phyloP scores from a whole-genome alignment of 2,329 filamentous ascomycete genomes.

The Calonectria pseudoreteaudii region DNA sequence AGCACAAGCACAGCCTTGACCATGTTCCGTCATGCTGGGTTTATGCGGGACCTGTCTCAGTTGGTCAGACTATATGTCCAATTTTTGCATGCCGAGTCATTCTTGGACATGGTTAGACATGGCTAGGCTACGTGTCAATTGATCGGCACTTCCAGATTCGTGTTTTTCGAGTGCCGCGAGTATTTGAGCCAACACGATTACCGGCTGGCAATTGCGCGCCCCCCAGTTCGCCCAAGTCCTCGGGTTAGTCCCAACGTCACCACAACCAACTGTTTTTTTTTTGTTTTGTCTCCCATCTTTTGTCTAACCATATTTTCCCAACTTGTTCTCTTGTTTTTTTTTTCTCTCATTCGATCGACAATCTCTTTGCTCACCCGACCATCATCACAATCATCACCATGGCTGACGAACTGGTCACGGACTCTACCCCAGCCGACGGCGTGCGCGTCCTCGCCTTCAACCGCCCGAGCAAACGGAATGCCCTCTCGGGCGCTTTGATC shows the following conservation, averaged over 20 bases:
- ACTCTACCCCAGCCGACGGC: constrained; percentile 45
- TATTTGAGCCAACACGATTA: constrained; percentile 21
- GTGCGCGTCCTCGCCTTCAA: constrained; percentile 64
- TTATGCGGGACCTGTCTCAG: constrained; percentile 35
- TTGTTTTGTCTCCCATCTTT: not conserved
- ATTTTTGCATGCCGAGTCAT: constrained; percentile 10
- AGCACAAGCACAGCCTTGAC: constrained; percentile 12
- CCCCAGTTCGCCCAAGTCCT: not conserved
- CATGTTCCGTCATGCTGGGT: constrained; percentile 7
- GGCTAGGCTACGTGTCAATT: constrained; percentile 16
- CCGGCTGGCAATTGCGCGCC: not conserved
- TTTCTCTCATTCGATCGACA: not conserved
- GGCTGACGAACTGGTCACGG: constrained; percentile 37
- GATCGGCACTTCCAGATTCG: not conserved
- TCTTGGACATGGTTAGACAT: constrained; percentile 15
- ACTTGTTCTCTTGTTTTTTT: not conserved
- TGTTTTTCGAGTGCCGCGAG: not conserved
- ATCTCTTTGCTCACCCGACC: not conserved
- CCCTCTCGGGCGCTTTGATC: constrained; percentile 65
- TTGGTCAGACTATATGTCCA: constrained; percentile 22
- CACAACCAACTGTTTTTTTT: not conserved
- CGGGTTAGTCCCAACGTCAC: not conserved
- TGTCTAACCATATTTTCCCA: not conserved
- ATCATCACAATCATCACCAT: constrained; percentile 6
- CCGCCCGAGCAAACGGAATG: constrained; percentile 68